phyloP scores from a whole-genome alignment of 805 yeast species.

The Wickerhamomyces canadensis region DNA sequence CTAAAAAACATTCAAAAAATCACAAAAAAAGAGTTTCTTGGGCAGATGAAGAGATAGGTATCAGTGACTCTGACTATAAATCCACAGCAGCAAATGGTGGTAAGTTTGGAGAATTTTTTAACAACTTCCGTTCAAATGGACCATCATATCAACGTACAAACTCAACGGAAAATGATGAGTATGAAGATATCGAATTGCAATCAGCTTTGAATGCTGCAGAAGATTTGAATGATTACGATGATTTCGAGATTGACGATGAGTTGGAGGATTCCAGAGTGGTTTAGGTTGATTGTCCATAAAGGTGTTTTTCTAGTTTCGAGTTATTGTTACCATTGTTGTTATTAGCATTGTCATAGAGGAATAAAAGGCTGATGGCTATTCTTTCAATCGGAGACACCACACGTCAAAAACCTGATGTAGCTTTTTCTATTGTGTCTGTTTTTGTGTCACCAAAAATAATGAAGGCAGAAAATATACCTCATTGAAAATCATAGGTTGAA shows the following conservation, averaged over 20 bases:
- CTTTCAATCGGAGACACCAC: too few species aligned
- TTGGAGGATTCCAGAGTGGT: too few species aligned
- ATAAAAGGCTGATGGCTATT: too few species aligned
- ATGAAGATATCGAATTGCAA: constrained; percentile 19
- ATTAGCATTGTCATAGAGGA: too few species aligned
- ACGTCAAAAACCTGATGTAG: background rate
- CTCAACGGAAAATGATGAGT: constrained; percentile 4
- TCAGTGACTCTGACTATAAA: constrained; percentile 1
- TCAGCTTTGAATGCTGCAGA: background rate
- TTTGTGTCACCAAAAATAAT: too few species aligned
- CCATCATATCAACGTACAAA: constrained; percentile 11
- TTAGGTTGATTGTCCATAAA: too few species aligned
- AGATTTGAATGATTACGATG: constrained; percentile 7
- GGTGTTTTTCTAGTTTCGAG: too few species aligned
- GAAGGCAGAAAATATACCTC: too few species aligned
- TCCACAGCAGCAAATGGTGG: constrained; percentile 7
- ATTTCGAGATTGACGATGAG: constrained; percentile 20
- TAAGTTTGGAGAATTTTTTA: constrained; percentile 17
- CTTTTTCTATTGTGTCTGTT: background rate
- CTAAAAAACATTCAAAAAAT: constrained; percentile 8
- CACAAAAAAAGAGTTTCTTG: constrained; percentile 31
- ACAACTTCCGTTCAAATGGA: constrained; percentile 11
- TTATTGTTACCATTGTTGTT: too few species aligned
- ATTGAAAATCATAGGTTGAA: background rate
- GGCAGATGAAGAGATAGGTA: constrained; percentile 27